Base-by-base conservation (phyloP, 1,284 basidiomycete genomes). In the Ceratobasidium sp. region DNA sequence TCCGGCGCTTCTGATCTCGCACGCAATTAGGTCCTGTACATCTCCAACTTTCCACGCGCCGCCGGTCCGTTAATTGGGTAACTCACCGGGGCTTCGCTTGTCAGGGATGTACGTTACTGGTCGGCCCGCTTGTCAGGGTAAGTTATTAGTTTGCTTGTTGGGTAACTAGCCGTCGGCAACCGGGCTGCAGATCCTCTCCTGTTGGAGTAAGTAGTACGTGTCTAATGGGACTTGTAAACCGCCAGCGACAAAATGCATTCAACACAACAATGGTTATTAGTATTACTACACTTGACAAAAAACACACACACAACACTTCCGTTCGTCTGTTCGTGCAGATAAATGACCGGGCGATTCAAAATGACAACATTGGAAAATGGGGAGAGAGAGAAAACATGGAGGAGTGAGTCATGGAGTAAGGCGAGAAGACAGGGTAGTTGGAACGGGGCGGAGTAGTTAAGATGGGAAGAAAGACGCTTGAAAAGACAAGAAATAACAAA, bases 1-100 rank as follows among this genome's bases (percentile, higher is more conserved):
- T 40, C 68, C 70, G 58, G 70, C 58, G 61, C 61, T 66, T 67
- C 73, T 56, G n/a, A n/a, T n/a, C n/a, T n/a, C n/a, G n/a, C n/a
- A n/a, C 72, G 7, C 73, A 76, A 61, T 33, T 33, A 44, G 61
- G 73, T 67, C 40, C 61, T 76, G 51, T 13, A 20, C 20, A 76
- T 63, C 20, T 42, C 73, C 63, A 67, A 9, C 26, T 60, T 2
- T n/a, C 10, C 60, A 42, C 33, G 20, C 56, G 23, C 26, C 56
- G 56, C n/a, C n/a, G n/a, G n/a, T n/a, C n/a, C n/a, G n/a, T n/a
- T n/a, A n/a, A n/a, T n/a, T n/a, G n/a, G n/a, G n/a, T n/a, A n/a
- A n/a, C n/a, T n/a, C n/a, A n/a, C n/a, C n/a, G n/a, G n/a, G n/a
- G n/a, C n/a, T n/a, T n/a, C n/a, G n/a, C n/a, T n/a, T n/a, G n/a